phyloP scores from a whole-genome alignment of 1,139 yeast species.

The Blastobotrys persicus region DNA sequence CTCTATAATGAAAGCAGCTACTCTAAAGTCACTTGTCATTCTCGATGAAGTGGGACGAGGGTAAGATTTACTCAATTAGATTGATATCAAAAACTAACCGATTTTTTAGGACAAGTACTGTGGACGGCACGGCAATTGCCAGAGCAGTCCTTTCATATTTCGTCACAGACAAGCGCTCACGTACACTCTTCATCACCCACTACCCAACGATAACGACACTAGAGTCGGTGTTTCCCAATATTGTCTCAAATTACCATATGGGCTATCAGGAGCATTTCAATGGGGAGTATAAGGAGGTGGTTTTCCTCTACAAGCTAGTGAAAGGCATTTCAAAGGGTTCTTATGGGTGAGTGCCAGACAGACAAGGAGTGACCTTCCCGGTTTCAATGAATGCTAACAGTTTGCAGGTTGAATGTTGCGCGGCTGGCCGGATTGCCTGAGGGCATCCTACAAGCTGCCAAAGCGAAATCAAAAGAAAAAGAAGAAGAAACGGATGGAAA shows the following conservation, averaged over 20 bases:
- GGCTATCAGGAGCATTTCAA: slow-evolving; percentile 54
- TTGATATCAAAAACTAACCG: neutral
- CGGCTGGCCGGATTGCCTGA: slow-evolving; percentile 37
- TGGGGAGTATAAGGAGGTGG: slow-evolving; percentile 19
- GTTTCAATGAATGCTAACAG: neutral
- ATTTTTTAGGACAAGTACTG: slow-evolving; percentile 59
- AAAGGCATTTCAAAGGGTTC: slow-evolving; percentile 37
- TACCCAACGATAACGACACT: slow-evolving; percentile 69
- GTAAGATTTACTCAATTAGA: neutral
- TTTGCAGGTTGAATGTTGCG: slow-evolving; percentile 36
- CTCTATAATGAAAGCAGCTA: slow-evolving; percentile 50
- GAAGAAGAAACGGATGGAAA: neutral
- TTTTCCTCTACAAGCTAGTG: slow-evolving; percentile 35
- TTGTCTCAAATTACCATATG: slow-evolving; percentile 69
- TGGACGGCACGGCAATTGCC: slow-evolving; percentile 88
- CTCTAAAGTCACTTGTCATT: slow-evolving; percentile 54
- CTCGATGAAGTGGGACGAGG: slow-evolving; percentile 70
- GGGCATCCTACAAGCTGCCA: slow-evolving; percentile 31
- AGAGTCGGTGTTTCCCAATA: slow-evolving; percentile 42
- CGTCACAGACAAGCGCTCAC: slow-evolving; percentile 47
- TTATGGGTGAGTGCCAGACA: slow-evolving; percentile 33
- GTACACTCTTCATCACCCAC: slow-evolving; percentile 81
- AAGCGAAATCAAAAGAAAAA: slow-evolving; percentile 16
- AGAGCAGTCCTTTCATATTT: slow-evolving; percentile 69
- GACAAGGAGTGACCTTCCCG: too few relatives aligned